Evolutionary conservation across 2,329 filamentous ascomycete species (phyloP).

Genomic region (Anisogramma anomala): DNA sequence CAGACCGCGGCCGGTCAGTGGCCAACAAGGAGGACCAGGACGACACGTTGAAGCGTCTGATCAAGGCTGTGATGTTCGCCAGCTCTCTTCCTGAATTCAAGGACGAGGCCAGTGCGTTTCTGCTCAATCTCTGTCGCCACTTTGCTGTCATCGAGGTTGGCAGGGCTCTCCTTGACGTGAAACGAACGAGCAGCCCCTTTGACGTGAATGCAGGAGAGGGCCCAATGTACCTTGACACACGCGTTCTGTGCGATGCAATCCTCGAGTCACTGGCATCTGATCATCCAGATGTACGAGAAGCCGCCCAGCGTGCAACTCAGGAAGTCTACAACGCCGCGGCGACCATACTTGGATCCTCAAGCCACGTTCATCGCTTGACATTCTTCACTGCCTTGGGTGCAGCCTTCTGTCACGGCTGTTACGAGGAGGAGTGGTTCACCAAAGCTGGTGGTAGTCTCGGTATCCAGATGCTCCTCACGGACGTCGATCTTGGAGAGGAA

Average conservation of each 20-base stretch:
- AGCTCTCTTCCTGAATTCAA: constrained; percentile 72
- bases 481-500: constrained; percentile 68
- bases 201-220: constrained; percentile 80
- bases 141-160: constrained; percentile 86
- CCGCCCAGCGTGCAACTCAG: constrained; percentile 66
- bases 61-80: constrained; percentile 82
- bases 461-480: constrained; percentile 76
- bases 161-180: constrained; percentile 66
- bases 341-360: constrained; percentile 66
- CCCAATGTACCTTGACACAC: constrained; percentile 73
- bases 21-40: constrained; percentile 81
- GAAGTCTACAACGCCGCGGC: constrained; percentile 66
- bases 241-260: constrained; percentile 77
- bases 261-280: constrained; percentile 86
- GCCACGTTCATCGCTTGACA: constrained; percentile 60
- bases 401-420: constrained; percentile 86
- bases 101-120: constrained; percentile 60
- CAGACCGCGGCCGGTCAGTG: constrained; percentile 72
- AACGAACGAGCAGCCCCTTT: constrained; percentile 67
- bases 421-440: constrained; percentile 97
- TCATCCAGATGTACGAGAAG: constrained; percentile 64
- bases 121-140: constrained; percentile 75
- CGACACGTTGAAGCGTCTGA: constrained; percentile 65
- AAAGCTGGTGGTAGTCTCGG: constrained; percentile 88
- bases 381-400: constrained; percentile 78